phyloP scores from a whole-genome alignment of 495 filamentous ascomycete genomes.

The Staphylotrichum longicolle region DNA sequence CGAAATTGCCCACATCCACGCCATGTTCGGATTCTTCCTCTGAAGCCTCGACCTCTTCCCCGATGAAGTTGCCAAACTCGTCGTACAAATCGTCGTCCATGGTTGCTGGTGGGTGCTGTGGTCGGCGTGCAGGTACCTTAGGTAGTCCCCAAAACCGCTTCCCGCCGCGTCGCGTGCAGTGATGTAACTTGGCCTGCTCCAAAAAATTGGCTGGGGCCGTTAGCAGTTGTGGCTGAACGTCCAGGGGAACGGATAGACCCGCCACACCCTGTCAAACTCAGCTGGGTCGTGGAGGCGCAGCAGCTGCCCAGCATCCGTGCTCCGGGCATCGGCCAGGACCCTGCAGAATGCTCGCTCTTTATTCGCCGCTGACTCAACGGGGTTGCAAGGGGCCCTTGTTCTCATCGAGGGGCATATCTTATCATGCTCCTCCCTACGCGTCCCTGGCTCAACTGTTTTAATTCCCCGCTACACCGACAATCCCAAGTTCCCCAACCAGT shows the following conservation, averaged over 20 bases:
- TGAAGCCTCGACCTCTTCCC: conserved; percentile 79
- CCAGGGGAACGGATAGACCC: too few relatives aligned
- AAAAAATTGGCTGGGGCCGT: conserved; percentile 21
- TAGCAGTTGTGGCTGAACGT: conserved; percentile 1
- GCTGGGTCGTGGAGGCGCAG: too few relatives aligned
- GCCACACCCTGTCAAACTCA: too few relatives aligned
- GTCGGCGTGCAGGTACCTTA: background rate
- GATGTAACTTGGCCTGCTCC: conserved; percentile 19
- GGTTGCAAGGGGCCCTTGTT: background rate
- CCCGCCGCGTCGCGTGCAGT: conserved; percentile 21
- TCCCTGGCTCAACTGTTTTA: conserved; percentile 9
- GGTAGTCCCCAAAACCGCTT: background rate
- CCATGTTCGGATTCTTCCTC: conserved; percentile 79
- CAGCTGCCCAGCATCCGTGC: too few relatives aligned
- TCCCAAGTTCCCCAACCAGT: conserved; percentile 16
- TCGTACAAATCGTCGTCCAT: conserved; percentile 42
- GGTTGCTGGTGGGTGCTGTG: conserved; percentile 18
- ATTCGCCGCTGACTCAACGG: conserved; percentile 9
- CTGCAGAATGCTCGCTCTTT: conserved; percentile 1
- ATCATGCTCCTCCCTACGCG: background rate
- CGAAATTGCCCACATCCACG: conserved; percentile 71
- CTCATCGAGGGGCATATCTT: conserved; percentile 17
- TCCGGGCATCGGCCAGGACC: background rate
- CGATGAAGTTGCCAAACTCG: conserved; percentile 48
- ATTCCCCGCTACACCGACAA: conserved; percentile 20